Evolutionary conservation across 2,329 filamentous ascomycete genomes (phyloP).

Genomic region (Xylaria arbuscula): DNA sequence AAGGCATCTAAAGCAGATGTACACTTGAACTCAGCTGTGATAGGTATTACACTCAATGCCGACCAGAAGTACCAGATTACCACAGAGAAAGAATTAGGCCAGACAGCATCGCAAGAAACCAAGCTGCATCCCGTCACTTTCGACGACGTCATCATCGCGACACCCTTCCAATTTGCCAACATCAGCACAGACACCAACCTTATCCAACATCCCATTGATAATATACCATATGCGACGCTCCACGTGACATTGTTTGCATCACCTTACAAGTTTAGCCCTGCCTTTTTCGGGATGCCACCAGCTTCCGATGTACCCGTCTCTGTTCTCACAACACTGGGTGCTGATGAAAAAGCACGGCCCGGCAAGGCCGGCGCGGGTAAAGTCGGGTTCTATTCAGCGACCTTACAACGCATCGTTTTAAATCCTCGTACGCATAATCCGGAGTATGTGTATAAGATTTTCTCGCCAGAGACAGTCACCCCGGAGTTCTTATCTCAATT

Average conservation of each 20-base stretch:
- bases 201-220: slow-evolving; percentile 75
- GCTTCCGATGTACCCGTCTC: slow-evolving; percentile 73
- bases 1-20: slow-evolving; percentile 70
- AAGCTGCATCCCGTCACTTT: slow-evolving; percentile 66
- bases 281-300: slow-evolving; percentile 75
- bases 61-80: slow-evolving; percentile 59
- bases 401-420: slow-evolving; percentile 71
- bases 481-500: slow-evolving; percentile 64
- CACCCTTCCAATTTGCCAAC: slow-evolving; percentile 82
- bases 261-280: slow-evolving; percentile 74
- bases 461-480: slow-evolving; percentile 66
- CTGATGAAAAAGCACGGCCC: slow-evolving; percentile 62
- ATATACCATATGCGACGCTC: slow-evolving; percentile 85
- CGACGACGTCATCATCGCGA: slow-evolving; percentile 84
- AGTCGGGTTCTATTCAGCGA: slow-evolving; percentile 87
- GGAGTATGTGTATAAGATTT: slow-evolving; percentile 74
- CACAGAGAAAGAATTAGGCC: slow-evolving; percentile 45
- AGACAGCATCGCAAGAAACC: slow-evolving; percentile 22
- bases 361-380: slow-evolving; percentile 73
- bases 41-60: slow-evolving; percentile 38
- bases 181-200: slow-evolving; percentile 64
- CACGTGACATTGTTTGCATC: slow-evolving; percentile 92
- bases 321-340: slow-evolving; percentile 83
- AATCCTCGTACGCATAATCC: slow-evolving; percentile 67
- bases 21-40: slow-evolving; percentile 74